These are phyloP conservation scores for Juglanconis juglandina DNA, from an alignment of 2,329 filamentous ascomycete genomes.

Conservation along the genomic window DNA sequence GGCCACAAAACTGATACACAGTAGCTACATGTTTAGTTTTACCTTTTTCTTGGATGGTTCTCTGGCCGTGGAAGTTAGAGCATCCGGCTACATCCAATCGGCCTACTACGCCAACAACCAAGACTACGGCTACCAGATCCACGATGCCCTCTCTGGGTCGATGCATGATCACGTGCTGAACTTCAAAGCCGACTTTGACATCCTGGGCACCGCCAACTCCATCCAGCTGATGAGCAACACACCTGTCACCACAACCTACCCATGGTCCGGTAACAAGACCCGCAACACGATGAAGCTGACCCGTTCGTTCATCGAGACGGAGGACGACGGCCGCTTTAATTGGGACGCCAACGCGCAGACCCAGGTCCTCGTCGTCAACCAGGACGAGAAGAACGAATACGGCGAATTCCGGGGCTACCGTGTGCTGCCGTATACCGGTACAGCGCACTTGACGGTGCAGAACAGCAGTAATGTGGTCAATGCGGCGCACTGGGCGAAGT, in stretches of 20 bases:
- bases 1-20: slow-evolving; percentile 21
- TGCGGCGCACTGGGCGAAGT: slow-evolving; percentile 45
- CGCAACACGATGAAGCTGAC: slow-evolving; percentile 52
- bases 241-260: slow-evolving; percentile 34
- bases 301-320: slow-evolving; percentile 37
- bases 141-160: slow-evolving; percentile 43
- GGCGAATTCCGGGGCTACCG: slow-evolving; percentile 52
- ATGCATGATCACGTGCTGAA: slow-evolving; percentile 57
- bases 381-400: slow-evolving; percentile 42
- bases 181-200: slow-evolving; percentile 53
- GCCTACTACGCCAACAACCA: slow-evolving; percentile 43
- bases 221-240: slow-evolving; percentile 35
- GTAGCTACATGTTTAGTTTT: slow-evolving; percentile 40
- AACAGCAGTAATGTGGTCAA: slow-evolving; percentile 45
- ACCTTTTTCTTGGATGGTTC: slow-evolving; percentile 50
- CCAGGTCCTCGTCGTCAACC: slow-evolving; percentile 50
- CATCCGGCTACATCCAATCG: slow-evolving; percentile 52
- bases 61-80: slow-evolving; percentile 48
- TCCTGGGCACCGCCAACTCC: slow-evolving; percentile 45
- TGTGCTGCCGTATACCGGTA: slow-evolving; percentile 36
- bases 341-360: slow-evolving; percentile 46
- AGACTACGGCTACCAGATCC: slow-evolving; percentile 48
- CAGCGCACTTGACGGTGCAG: slow-evolving; percentile 44
- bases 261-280: slow-evolving; percentile 45
- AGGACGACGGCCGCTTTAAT: slow-evolving; percentile 42